Percentiles rank a stretch among this genome's conserved stretches.
These are phyloP conservation scores for Plasmodium adleri DNA, from an alignment of 169 alveolate species.

Conservation along the genomic window DNA sequence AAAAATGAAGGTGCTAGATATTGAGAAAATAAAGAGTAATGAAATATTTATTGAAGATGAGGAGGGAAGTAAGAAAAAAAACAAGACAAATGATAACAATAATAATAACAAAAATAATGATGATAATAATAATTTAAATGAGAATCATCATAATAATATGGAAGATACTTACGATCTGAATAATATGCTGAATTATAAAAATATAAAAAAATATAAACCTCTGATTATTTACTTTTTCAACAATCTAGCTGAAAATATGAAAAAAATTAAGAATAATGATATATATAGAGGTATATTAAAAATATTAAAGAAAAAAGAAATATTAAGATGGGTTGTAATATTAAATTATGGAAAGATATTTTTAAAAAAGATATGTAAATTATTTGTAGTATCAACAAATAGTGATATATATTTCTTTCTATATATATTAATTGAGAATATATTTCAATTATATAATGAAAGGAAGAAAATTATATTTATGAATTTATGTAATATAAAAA, in stretches of 20 bases:
- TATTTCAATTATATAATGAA: constrained; percentile 56
- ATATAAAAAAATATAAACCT: constrained; percentile 14
- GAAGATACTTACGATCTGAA: constrained; percentile 4
- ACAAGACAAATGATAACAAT: background rate
- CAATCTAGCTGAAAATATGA: background rate
- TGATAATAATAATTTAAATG: background rate
- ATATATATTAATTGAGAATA: constrained; percentile 46
- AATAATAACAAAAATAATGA: background rate
- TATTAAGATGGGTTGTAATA: constrained; percentile 44
- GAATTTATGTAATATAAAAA: constrained; percentile 5
- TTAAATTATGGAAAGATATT: constrained; percentile 24
- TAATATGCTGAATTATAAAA: constrained; percentile 30
- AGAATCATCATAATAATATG: background rate
- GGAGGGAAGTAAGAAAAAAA: background rate
- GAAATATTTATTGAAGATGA: constrained; percentile 19
- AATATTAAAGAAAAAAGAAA: constrained; percentile 48
- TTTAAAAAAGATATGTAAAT: constrained; percentile 34
- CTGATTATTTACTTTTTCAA: constrained; percentile 19
- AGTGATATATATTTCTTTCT: constrained; percentile 51
- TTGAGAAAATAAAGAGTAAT: constrained; percentile 35
- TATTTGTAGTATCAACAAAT: constrained; percentile 43
- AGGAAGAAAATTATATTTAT: constrained; percentile 39
- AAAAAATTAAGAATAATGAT: constrained; percentile 15
- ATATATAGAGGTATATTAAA: constrained; percentile 31
- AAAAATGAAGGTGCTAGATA: constrained; percentile 4